Conservation (phyloP, 1,284 basidiomycete species). For the Austroboletus niveus region DNA sequence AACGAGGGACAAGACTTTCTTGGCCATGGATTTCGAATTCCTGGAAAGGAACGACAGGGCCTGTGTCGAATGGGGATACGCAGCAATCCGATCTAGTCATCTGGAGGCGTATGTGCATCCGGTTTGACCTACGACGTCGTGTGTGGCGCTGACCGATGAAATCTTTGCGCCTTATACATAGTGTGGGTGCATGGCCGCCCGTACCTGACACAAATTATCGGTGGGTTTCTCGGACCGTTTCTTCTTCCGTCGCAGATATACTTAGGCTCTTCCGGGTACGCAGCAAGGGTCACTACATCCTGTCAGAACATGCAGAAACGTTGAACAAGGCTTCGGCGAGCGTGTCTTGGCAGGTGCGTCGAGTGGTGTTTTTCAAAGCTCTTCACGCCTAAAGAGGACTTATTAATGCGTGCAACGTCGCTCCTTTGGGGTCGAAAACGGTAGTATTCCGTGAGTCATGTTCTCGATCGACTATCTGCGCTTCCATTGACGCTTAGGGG, state of each 20-base stretch:
- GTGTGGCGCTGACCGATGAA: slow-evolving; percentile 5
- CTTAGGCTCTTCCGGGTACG: neutral
- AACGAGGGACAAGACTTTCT: slow-evolving; percentile 66
- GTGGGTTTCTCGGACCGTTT: slow-evolving; percentile 31
- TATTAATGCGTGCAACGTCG: slow-evolving; percentile 8
- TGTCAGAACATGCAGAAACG: slow-evolving; percentile 75
- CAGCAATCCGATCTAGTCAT: slow-evolving; percentile 73
- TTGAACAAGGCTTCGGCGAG: slow-evolving; percentile 60
- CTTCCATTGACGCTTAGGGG: slow-evolving; percentile 9
- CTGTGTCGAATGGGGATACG: slow-evolving; percentile 78
- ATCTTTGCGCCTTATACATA: slow-evolving; percentile 27
- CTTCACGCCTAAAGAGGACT: neutral
- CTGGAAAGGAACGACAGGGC: slow-evolving; percentile 72
- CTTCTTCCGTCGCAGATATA: neutral
- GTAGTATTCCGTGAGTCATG: slow-evolving; percentile 61
- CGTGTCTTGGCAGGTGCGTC: slow-evolving; percentile 68
- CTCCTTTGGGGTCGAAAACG: slow-evolving; percentile 3
- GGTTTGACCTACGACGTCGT: neutral
- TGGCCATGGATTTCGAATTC: slow-evolving; percentile 77
- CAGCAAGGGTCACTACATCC: slow-evolving; percentile 79
- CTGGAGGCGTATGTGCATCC: slow-evolving; percentile 60
- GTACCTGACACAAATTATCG: slow-evolving; percentile 77
- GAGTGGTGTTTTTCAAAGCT: slow-evolving; percentile 7
- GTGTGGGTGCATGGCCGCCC: slow-evolving; percentile 77
- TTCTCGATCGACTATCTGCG: neutral